Base-by-base conservation (phyloP, 1,284 basidiomycete species). In the Lignosus rhinocerotis region DNA sequence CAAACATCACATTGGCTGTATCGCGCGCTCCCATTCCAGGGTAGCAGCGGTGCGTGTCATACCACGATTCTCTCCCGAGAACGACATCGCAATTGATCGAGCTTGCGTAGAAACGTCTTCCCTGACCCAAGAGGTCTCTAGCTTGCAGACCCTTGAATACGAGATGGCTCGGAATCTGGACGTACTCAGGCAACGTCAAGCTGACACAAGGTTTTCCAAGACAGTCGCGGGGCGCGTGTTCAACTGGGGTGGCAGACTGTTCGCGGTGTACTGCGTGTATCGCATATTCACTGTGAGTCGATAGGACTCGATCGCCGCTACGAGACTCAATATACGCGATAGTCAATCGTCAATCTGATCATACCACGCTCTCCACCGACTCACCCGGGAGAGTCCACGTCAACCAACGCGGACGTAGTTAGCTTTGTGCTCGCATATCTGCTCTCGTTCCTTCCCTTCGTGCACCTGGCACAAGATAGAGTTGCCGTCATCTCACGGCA, bases 201-300 rank as follows among this genome's bases (percentile, higher is more conserved):
- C 80, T 33, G 73, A 77, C 21, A 80, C 78, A 19, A 73, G 76
- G 65, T 88, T 82, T 62, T 72, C 81, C 7, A 67, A 73, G 8
- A 90, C 90, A 0, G 67, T 87, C 49, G 75, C 74, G 53, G 88
- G 89, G 1, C 76, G 73, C 51, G 48, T 85, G 4, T 73, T 80
- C 64, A 78, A 78, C 60, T 70, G 78, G 58, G 73, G 77, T 1
- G 83, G 82, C 7, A 72, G 76, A 21, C 19, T 84, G 1, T 89
- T 90, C 69, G 87, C 86, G 5, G 59, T 84, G 3, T 92, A 92
- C 69, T 92, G 89, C 66, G 71, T 84, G 4, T 78, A 86, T 50
- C 81, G 90, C 55, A 79, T 86, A 45, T 62, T 87, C 58, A 85
- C 78, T 55, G 90, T 88, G 69, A 66, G 87, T 78, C 19, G 11